Percentiles rank a stretch among this genome's conserved stretches.
Evolutionary conservation across 75 land plant genomes (phyloP).

Genomic region (Sequoiadendron giganteum): DNA sequence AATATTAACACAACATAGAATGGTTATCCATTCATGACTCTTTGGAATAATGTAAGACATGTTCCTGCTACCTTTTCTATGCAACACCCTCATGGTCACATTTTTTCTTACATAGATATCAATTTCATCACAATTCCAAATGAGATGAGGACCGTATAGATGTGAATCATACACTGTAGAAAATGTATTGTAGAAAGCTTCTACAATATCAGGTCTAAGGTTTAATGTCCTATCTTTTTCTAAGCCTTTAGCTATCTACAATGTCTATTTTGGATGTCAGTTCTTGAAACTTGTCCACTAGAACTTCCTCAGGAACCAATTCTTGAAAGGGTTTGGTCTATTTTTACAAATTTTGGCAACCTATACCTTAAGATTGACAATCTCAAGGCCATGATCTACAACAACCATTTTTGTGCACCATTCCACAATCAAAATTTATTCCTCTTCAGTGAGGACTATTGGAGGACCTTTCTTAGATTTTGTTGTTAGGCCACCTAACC

Average conservation of each 20-base stretch:
- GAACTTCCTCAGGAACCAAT: neutral
- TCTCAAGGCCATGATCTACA: neutral
- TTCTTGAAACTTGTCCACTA: neutral
- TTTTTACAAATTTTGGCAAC: neutral
- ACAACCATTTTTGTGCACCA: neutral
- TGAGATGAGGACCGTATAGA: neutral
- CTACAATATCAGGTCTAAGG: neutral
- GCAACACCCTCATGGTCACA: neutral
- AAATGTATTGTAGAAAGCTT: neutral
- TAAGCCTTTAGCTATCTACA: neutral
- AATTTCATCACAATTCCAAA: neutral
- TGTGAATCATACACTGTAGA: neutral
- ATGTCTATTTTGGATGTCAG: neutral
- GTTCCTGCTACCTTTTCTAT: neutral
- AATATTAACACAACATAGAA: neutral
- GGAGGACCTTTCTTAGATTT: neutral
- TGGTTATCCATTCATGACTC: neutral
- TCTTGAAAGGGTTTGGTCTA: neutral
- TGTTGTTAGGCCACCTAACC: neutral
- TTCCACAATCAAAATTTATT: neutral
- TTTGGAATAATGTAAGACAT: neutral
- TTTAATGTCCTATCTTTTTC: neutral
- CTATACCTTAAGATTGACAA: neutral
- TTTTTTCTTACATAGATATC: neutral
- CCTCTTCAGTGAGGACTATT: neutral